Percentiles rank a stretch among this genome's conserved stretches.
Evolutionary conservation across 75 land plant species (phyloP).

Genomic region (Larix kaempferi): DNA sequence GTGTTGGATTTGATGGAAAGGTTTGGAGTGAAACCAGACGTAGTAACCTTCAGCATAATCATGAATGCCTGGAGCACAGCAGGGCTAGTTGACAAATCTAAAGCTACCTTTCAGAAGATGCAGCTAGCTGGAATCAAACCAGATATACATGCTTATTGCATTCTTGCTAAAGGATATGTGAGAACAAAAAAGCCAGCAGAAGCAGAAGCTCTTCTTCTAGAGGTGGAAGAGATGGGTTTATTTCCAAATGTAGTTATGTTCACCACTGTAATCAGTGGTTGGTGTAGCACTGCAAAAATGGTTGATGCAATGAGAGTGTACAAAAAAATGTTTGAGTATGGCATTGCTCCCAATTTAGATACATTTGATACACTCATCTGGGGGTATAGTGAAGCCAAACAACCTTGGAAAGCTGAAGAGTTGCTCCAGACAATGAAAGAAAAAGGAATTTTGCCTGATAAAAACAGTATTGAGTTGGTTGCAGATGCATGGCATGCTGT

Average conservation of each 20-base stretch:
- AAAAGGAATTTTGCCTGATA: constrained; percentile 35
- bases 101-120: constrained; percentile 63
- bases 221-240: constrained; percentile 38
- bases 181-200: constrained; percentile 64
- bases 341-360: constrained; percentile 58
- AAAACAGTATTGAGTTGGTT: constrained; percentile 45
- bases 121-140: constrained; percentile 66
- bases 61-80: constrained; percentile 91
- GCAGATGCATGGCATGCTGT: constrained; percentile 76
- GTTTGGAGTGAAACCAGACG: constrained; percentile 70
- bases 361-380: constrained; percentile 82
- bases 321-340: constrained; percentile 43
- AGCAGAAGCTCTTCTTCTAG: constrained; percentile 57
- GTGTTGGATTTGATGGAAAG: constrained; percentile 66
- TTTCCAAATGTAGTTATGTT: constrained; percentile 68
- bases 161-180: constrained; percentile 88
- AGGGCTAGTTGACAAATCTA: constrained; percentile 67
- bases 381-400: constrained; percentile 78
- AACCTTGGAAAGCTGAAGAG: constrained; percentile 77
- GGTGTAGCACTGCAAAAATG: constrained; percentile 75
- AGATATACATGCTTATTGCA: constrained; percentile 69
- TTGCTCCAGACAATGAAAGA: constrained; percentile 49
- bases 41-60: constrained; percentile 75
- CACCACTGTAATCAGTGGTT: constrained; percentile 89
- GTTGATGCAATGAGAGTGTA: constrained; percentile 61